Base-by-base conservation (phyloP, 2,329 filamentous ascomycete genomes). In the Dendryphion nanum region DNA sequence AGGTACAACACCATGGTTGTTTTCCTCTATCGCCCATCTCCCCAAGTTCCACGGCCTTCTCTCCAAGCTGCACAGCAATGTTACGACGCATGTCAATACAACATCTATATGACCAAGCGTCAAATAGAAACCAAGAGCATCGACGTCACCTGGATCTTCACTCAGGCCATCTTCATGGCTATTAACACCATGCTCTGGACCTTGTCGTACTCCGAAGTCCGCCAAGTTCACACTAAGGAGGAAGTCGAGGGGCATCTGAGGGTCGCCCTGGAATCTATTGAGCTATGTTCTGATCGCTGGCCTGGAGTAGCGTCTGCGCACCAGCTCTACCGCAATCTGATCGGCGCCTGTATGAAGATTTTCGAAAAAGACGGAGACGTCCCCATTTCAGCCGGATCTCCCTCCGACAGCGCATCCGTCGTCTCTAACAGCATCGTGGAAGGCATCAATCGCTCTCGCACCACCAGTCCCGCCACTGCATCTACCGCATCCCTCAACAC, bases 121-220 rank as follows among this genome's bases (percentile, higher is more conserved):
- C 89, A 95, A 63, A 85, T 95, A 57, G 79, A 84, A 48, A 82
- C 78, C 13, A 77, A 79, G 12, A 82, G 82, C 16, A 81, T 93
- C 8, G 91, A 96, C 58, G 75, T 96, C 43, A 96, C 90, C 1
- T 97, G 91, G 91, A 84, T 95, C 30, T 95, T 95, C 57, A 81
- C 95, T 1, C 78, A 95, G 41, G 83, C 85, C 15, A 77, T 97
- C 28, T 96, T 94, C 69, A 93, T 94, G 81, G 83, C 87, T 4
- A 77, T 97, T 40, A 96, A 95, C 59, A 90, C 88, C 4, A 78
- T 96, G 34, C 76, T 98, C 1, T 98, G 93, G 93, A 82, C 86
- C 2, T 77, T 95, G 6, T 95, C 90, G 1, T 96, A 95, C 57
- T 77, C 84, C 3, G 85, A 91, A 48, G 83, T 97, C 17, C 83